phyloP scores from a whole-genome alignment of 225 moss, liverwort and hornwort species.

The Pseudisothecium myosuroides region DNA sequence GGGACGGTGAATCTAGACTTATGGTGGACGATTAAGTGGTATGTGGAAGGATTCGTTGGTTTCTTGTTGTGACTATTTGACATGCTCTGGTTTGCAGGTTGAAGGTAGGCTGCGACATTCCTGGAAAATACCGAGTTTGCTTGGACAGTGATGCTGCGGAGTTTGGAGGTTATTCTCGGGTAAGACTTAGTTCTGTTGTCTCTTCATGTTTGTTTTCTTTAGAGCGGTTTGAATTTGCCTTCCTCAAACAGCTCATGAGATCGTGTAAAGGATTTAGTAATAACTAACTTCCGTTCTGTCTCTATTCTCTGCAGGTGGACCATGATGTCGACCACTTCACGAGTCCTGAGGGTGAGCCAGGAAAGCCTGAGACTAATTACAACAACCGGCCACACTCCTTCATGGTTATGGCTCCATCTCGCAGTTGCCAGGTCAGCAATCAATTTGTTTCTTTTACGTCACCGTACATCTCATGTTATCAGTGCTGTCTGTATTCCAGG shows the following conservation, averaged over 20 bases:
- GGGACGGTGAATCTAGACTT: not conserved
- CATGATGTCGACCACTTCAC: conserved; percentile 75
- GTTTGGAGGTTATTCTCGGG: conserved; percentile 66
- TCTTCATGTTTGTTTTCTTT: not conserved
- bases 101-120: conserved; percentile 77
- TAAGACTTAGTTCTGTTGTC: not conserved
- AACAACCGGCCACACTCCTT: conserved; percentile 84
- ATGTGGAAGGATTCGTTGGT: not conserved
- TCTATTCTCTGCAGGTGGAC: conserved; percentile 40
- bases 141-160: conserved; percentile 74
- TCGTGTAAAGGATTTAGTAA: not conserved
- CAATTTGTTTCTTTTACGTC: not conserved
- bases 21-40: not conserved
- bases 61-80: not conserved
- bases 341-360: conserved; percentile 63
- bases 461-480: not conserved
- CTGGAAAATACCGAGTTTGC: conserved; percentile 75
- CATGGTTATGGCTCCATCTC: conserved; percentile 65
- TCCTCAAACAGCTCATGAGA: not conserved
- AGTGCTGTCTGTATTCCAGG: not conserved
- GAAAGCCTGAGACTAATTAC: conserved; percentile 64
- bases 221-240: not conserved
- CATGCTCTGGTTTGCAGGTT: conserved; percentile 28
- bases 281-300: not conserved
- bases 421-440: conserved; percentile 61